These are phyloP conservation scores for Amphicarpaea edgeworthii DNA, from an alignment of 306 rosid species.

Conservation along the genomic window DNA sequence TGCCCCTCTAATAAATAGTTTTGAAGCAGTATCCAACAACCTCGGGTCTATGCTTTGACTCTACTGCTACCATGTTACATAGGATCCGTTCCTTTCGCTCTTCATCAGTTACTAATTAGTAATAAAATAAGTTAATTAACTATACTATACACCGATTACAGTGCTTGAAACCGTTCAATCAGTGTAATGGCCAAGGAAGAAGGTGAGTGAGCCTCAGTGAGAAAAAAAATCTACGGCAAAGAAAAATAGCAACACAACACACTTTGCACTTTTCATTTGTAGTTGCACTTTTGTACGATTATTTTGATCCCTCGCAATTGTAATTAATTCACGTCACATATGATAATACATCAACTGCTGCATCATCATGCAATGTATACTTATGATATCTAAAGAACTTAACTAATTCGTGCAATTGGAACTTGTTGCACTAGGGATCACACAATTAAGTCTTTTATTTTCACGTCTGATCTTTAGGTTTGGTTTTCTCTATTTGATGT, in stretches of 20 bases:
- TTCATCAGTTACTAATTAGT: neutral
- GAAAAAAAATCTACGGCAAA: neutral
- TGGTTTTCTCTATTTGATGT: slow-evolving; percentile 17
- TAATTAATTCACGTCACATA: too few species aligned
- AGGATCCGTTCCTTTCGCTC: neutral
- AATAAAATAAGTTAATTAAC: too few species aligned
- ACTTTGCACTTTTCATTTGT: neutral
- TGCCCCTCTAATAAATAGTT: neutral
- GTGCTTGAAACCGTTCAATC: neutral
- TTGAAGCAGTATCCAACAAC: neutral
- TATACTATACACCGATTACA: too few species aligned
- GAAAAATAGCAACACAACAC: too few species aligned
- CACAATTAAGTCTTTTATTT: too few species aligned
- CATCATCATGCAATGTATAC: too few species aligned
- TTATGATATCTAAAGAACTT: too few species aligned
- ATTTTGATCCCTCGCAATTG: too few species aligned
- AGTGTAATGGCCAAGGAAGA: slow-evolving; percentile 47
- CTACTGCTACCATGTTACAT: neutral
- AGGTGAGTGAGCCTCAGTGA: slow-evolving; percentile 23
- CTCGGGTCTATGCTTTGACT: neutral
- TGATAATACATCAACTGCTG: too few species aligned
- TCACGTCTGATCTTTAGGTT: neutral
- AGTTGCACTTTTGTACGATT: neutral
- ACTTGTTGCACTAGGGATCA: too few species aligned
- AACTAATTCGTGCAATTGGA: too few species aligned